phyloP scores from a whole-genome alignment of 257 asterid genomes.

The Agastache rugosa region DNA sequence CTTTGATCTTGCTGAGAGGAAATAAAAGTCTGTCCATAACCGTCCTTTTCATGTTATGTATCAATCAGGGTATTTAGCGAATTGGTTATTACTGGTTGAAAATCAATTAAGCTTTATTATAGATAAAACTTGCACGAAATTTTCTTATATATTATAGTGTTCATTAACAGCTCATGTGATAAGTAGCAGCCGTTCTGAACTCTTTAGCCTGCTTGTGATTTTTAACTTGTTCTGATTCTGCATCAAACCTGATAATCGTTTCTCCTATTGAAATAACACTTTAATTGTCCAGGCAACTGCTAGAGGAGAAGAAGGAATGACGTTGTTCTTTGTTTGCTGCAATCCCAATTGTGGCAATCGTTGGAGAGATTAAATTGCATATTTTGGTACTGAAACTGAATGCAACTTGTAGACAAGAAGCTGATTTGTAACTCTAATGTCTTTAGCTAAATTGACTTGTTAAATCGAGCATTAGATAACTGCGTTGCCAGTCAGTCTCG shows the following conservation, averaged over 20 bases:
- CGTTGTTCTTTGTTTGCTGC: slow-evolving; percentile 95
- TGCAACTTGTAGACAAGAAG: slow-evolving; percentile 16
- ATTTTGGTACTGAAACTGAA: background rate
- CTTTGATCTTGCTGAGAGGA: slow-evolving; percentile 3
- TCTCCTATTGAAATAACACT: background rate
- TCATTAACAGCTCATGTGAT: background rate
- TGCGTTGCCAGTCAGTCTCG: background rate
- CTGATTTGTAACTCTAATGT: slow-evolving; percentile 17
- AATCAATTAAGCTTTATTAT: no score
- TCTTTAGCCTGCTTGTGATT: background rate
- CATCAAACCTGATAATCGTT: background rate
- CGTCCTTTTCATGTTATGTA: no score
- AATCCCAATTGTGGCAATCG: slow-evolving; percentile 86
- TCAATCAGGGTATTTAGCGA: no score
- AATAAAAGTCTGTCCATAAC: no score
- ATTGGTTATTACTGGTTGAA: no score
- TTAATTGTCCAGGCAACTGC: slow-evolving; percentile 80
- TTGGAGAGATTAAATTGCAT: slow-evolving; percentile 75
- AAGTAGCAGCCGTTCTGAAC: background rate
- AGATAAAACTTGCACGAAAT: no score
- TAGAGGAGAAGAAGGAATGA: slow-evolving; percentile 97
- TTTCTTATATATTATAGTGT: no score
- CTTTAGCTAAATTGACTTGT: slow-evolving; percentile 5
- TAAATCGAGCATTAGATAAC: background rate
- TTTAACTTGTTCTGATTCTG: background rate